Percentiles rank a stretch among this genome's conserved stretches.
phyloP scores from a whole-genome alignment of 768 basidiomycete genomes.

The Suillus americanus region DNA sequence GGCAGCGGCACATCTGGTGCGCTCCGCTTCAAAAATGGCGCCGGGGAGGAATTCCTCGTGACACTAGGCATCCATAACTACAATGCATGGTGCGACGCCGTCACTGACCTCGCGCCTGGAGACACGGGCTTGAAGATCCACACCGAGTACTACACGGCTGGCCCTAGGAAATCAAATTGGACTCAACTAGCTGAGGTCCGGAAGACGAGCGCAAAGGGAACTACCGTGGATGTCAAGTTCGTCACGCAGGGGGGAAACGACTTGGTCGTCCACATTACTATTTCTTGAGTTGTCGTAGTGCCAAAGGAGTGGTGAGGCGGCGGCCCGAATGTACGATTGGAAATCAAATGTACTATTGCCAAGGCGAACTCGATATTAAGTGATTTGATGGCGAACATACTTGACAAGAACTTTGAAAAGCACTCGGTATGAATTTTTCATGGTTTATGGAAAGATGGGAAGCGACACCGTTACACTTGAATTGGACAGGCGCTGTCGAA shows the following conservation, averaged over 20 bases:
- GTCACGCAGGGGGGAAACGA: not conserved
- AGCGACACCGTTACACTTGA: not conserved
- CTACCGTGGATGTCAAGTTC: not conserved
- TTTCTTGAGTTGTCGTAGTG: not conserved
- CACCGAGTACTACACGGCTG: conserved; percentile 25
- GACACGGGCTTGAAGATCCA: conserved; percentile 29
- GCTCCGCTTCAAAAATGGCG: conserved; percentile 31
- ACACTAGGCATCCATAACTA: conserved; percentile 40
- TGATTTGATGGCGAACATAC: not conserved
- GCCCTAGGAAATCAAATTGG: not conserved
- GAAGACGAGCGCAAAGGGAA: not conserved
- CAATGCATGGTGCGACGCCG: conserved; percentile 39
- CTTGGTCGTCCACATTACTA: not conserved
- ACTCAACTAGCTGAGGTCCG: not conserved
- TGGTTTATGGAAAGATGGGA: not conserved
- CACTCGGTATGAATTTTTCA: not conserved
- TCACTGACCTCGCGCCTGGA: conserved; percentile 27
- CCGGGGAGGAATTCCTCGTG: conserved; percentile 33
- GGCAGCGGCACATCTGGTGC: conserved; percentile 41
- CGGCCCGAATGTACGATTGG: not conserved
- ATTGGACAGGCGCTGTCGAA: not conserved
- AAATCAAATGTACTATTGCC: not conserved
- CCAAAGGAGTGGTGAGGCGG: not conserved
- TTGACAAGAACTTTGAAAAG: not conserved
- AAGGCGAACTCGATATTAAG: not conserved